These are phyloP conservation scores for Pythium monospermum DNA, from an alignment of 352 stramenopile species.

Conservation along the genomic window DNA sequence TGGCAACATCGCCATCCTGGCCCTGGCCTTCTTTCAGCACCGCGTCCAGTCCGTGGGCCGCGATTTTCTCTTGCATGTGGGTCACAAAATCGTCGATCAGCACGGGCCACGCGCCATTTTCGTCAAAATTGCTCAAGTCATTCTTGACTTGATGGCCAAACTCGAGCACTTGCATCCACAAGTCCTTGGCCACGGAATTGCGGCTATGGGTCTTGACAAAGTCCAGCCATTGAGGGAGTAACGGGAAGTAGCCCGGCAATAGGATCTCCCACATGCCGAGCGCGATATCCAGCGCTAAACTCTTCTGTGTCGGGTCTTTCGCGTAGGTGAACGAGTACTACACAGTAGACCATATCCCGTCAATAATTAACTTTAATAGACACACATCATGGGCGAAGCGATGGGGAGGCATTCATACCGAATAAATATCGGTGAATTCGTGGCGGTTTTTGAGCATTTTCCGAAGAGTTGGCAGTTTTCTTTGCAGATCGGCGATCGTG, in stretches of 20 bases:
- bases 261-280: constrained; percentile 69
- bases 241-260: constrained; percentile 55
- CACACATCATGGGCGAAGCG: no score
- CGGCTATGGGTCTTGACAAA: constrained; percentile 61
- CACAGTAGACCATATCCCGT: not conserved
- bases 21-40: constrained; percentile 45
- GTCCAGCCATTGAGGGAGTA: constrained; percentile 60
- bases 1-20: constrained; percentile 35
- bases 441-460: constrained; percentile 36
- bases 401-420: constrained; percentile 35
- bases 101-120: constrained; percentile 84
- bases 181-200: constrained; percentile 79
- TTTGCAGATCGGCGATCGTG: constrained; percentile 48
- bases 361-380: not conserved
- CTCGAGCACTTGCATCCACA: constrained; percentile 84
- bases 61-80: constrained; percentile 57
- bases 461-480: constrained; percentile 45
- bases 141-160: constrained; percentile 68
- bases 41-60: constrained; percentile 27
- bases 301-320: constrained; percentile 83
- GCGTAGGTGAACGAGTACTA: constrained; percentile 82
- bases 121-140: constrained; percentile 82
- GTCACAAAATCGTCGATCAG: constrained; percentile 81
- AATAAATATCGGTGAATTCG: constrained; percentile 81
- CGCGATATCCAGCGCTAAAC: constrained; percentile 65